Evolutionary conservation across 257 asterid genomes (phyloP).

Genomic region (Solanum peruvianum): DNA sequence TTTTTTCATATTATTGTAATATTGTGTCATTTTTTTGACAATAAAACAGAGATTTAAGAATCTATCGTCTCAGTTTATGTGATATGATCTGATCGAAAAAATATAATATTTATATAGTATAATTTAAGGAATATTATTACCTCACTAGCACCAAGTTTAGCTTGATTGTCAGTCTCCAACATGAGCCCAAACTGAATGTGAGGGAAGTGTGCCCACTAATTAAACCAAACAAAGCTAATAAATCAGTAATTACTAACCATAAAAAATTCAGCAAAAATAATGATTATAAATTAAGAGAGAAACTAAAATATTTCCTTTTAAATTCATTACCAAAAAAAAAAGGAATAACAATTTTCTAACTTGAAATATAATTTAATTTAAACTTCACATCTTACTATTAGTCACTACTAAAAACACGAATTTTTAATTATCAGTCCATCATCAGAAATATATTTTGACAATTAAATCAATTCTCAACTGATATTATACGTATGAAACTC

Average conservation of each 20-base stretch:
- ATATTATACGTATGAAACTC: background rate
- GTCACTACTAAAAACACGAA: too few relatives aligned
- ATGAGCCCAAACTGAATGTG: conserved; percentile 86
- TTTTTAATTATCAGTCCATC: background rate
- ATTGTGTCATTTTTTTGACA: background rate
- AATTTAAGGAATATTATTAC: background rate
- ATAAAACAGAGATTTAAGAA: background rate
- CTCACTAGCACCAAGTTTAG: conserved; percentile 28
- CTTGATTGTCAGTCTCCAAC: conserved; percentile 56
- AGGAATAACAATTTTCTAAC: background rate
- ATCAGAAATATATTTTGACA: background rate
- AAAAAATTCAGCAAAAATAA: background rate
- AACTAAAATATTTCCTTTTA: background rate
- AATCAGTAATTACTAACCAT: background rate
- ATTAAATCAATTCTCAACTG: background rate
- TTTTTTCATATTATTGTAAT: background rate
- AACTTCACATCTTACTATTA: too few relatives aligned
- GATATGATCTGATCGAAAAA: too few relatives aligned
- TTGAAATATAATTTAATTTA: background rate
- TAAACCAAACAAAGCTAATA: background rate
- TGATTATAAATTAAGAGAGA: background rate
- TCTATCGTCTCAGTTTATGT: too few relatives aligned
- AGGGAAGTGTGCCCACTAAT: conserved; percentile 91
- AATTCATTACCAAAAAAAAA: background rate
- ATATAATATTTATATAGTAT: too few relatives aligned